Percentiles rank a stretch among this genome's conserved stretches.
Conservation (phyloP, 345 rosid species). For the Isatis tinctoria region DNA sequence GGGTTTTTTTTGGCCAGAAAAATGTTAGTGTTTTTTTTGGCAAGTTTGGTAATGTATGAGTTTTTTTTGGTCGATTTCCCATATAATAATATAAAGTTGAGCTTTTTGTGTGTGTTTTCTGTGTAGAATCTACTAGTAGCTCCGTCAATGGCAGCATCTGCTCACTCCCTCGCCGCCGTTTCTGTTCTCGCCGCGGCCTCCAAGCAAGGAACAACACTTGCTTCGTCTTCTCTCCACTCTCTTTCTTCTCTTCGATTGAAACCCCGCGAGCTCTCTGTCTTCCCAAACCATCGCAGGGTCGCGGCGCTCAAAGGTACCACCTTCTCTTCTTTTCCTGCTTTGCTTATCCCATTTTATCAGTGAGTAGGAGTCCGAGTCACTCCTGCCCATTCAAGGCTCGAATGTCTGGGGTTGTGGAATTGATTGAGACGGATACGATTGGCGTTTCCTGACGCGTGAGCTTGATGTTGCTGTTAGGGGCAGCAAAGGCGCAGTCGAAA, state of each 20-base stretch:
- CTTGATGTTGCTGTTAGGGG: no score
- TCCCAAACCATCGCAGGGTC: constrained; percentile 25
- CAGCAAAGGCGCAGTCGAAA: constrained; percentile 56
- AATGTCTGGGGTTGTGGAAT: background rate
- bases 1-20: no score
- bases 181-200: constrained; percentile 42
- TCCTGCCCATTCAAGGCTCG: no score
- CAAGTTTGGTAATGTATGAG: no score
- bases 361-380: no score
- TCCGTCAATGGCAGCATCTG: constrained; percentile 63
- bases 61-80: no score
- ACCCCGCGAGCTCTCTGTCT: constrained; percentile 34
- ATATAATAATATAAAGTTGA: no score
- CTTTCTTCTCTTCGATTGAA: constrained; percentile 31
- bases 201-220: constrained; percentile 11
- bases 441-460: background rate
- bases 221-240: constrained; percentile 22
- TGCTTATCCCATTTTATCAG: no score
- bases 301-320: constrained; percentile 40
- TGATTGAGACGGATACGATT: background rate
- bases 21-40: no score
- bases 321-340: background rate
- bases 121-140: constrained; percentile 3
- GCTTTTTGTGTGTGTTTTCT: background rate
- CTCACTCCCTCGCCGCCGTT: constrained; percentile 48